These are phyloP conservation scores for Camelina hispida DNA, from an alignment of 345 rosid genomes.

Conservation along the genomic window DNA sequence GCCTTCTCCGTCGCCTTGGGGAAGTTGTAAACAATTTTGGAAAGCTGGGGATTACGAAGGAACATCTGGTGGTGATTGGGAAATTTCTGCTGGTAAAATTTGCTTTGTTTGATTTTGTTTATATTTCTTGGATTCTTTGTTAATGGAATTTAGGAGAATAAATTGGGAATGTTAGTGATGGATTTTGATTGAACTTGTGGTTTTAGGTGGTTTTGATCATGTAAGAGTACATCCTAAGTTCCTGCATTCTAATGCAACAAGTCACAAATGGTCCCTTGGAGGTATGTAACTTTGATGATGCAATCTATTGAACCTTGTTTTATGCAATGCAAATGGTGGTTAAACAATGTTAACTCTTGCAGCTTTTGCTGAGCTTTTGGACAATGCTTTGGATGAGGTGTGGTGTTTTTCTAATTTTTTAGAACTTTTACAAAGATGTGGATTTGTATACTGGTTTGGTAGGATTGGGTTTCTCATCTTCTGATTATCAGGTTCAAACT, in stretches of 20 bases:
- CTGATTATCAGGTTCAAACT: constrained; percentile 55
- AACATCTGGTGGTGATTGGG: constrained; percentile 55
- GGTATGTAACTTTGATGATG: constrained; percentile 47
- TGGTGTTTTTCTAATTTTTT: background rate
- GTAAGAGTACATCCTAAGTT: constrained; percentile 97
- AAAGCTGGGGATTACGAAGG: constrained; percentile 96
- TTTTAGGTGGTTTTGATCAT: constrained; percentile 82
- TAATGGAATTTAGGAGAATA: too few relatives aligned
- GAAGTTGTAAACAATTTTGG: constrained; percentile 74
- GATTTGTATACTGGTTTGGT: background rate
- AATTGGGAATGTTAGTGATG: background rate
- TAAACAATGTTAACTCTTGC: constrained; percentile 31
- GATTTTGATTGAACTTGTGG: background rate
- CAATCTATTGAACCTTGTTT: background rate
- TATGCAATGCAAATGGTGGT: background rate
- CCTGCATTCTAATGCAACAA: constrained; percentile 93
- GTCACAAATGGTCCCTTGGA: constrained; percentile 99
- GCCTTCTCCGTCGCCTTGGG: background rate
- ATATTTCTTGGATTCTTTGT: background rate
- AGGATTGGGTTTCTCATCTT: constrained; percentile 1
- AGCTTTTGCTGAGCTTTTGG: constrained; percentile 95
- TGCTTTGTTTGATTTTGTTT: background rate
- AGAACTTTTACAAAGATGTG: background rate
- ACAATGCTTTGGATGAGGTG: constrained; percentile 93
- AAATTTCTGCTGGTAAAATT: constrained; percentile 53